Evolutionary conservation across 2,329 filamentous ascomycete species (phyloP).

Genomic region (Colletotrichum chrysophilum): DNA sequence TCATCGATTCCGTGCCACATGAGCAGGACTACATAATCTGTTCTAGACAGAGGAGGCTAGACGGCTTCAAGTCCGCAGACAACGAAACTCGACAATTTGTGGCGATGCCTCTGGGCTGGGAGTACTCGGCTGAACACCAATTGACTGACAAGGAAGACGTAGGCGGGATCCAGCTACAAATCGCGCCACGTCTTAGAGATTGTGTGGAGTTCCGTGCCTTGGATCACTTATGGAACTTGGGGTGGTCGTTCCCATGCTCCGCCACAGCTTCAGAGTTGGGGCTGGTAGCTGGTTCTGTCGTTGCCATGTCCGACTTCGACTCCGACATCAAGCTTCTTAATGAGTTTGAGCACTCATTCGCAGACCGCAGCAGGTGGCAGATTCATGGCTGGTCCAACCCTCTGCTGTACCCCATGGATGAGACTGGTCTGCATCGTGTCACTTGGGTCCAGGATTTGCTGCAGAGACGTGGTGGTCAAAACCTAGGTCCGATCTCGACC

Average conservation of each 20-base stretch:
- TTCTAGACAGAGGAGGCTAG: neutral
- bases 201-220: neutral
- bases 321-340: neutral
- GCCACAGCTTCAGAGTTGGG: neutral
- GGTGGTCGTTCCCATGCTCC: neutral
- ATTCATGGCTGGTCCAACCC: neutral
- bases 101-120: neutral
- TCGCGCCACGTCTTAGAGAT: neutral
- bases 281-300: neutral
- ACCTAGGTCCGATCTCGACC: neutral
- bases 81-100: neutral
- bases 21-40: neutral
- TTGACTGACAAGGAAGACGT: neutral
- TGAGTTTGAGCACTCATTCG: neutral
- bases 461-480: neutral
- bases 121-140: neutral
- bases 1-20: neutral
- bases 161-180: neutral
- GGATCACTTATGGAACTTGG: neutral
- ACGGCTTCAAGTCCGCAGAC: neutral
- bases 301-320: neutral
- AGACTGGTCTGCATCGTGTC: neutral
- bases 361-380: neutral
- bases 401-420: neutral
- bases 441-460: neutral